Evolutionary conservation across 208 protist species (phyloP).

Genomic region (Acanthamoeba culbertsoni): DNA sequence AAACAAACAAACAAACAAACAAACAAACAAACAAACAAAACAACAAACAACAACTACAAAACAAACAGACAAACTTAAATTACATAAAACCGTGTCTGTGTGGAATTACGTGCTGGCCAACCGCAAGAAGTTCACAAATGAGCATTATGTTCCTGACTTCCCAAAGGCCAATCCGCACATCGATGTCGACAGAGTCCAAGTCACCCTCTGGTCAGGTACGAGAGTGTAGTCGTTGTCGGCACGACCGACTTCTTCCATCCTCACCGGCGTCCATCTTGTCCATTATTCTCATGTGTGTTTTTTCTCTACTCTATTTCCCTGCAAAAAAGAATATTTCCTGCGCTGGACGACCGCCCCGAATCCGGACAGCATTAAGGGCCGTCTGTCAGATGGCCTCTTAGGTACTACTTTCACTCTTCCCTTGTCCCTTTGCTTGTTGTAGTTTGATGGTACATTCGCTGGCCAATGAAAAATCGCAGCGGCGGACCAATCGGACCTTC

Average conservation of each 20-base stretch:
- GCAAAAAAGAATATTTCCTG: background rate
- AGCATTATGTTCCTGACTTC: background rate
- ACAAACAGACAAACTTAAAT: background rate
- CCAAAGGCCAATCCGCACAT: background rate
- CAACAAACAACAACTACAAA: too few species aligned
- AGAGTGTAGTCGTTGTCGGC: background rate
- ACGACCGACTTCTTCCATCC: background rate
- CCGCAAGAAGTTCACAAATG: background rate
- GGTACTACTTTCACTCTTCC: too few species aligned
- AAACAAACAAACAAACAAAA: too few species aligned
- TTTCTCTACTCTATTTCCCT: background rate
- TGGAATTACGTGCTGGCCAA: background rate
- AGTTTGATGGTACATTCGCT: too few species aligned
- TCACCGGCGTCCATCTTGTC: too few species aligned
- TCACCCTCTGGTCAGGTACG: background rate
- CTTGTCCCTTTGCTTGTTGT: too few species aligned
- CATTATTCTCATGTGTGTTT: too few species aligned
- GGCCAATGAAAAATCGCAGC: too few species aligned
- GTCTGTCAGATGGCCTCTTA: background rate
- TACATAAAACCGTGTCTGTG: background rate
- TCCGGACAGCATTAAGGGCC: background rate
- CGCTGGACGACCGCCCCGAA: background rate
- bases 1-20: too few species aligned
- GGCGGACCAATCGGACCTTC: background rate
- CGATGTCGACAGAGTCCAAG: background rate